Percentiles rank a stretch among this genome's conserved stretches.
Evolutionary conservation across 306 rosid species (phyloP).

Genomic region (Glycine tomentella): DNA sequence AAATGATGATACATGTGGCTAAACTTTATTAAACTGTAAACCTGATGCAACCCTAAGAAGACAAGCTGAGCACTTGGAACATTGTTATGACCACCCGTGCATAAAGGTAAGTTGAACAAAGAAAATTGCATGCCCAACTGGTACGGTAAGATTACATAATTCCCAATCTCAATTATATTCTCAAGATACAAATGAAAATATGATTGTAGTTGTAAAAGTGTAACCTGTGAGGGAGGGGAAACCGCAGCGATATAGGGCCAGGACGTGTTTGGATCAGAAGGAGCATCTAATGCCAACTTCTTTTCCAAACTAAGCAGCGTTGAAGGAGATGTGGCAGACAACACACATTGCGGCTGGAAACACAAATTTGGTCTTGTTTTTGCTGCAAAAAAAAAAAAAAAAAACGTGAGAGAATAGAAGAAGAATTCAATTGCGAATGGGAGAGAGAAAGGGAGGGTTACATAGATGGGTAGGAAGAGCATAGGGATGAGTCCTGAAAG

Average conservation of each 20-base stretch:
- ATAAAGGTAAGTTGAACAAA: neutral
- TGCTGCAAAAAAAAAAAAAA: slow-evolving; percentile 55
- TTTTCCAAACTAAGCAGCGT: slow-evolving; percentile 64
- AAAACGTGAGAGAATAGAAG: slow-evolving; percentile 29
- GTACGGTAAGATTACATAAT: neutral
- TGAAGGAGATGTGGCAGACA: slow-evolving; percentile 66
- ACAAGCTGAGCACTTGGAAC: neutral
- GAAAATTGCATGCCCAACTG: neutral
- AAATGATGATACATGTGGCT: neutral
- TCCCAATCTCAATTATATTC: neutral
- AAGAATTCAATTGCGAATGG: slow-evolving; percentile 16
- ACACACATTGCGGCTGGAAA: slow-evolving; percentile 64
- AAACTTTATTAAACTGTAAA: neutral
- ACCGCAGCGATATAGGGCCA: slow-evolving; percentile 64
- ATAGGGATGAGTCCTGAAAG: slow-evolving; percentile 58
- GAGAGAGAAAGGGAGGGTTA: neutral
- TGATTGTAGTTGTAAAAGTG: slow-evolving; percentile 8
- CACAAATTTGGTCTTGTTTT: slow-evolving; percentile 60
- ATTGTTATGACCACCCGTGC: neutral
- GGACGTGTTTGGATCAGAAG: slow-evolving; percentile 56
- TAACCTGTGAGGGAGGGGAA: slow-evolving; percentile 61
- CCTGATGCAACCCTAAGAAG: slow-evolving; percentile 28
- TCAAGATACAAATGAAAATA: neutral
- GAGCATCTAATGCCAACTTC: slow-evolving; percentile 58
- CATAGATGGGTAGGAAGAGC: slow-evolving; percentile 15